Conservation (phyloP, 1,284 basidiomycete genomes). For the Marasmius fiardii region DNA sequence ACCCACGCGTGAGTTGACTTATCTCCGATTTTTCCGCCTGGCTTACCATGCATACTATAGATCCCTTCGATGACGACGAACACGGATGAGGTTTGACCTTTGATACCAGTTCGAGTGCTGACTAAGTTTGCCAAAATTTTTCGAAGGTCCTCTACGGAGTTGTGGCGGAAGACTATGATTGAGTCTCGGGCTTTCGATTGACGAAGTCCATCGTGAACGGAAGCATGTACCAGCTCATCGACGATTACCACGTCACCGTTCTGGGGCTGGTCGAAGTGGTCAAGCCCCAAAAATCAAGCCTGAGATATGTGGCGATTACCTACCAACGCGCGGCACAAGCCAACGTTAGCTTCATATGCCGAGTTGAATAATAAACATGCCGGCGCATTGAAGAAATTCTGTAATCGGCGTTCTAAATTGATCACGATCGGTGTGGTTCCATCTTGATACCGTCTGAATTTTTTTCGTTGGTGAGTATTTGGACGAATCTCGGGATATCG, state of each 20-base stretch:
- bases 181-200: neutral
- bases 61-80: neutral
- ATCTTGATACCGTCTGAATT: neutral
- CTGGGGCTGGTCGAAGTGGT: neutral
- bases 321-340: neutral
- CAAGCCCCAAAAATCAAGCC: neutral
- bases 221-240: neutral
- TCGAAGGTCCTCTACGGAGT: neutral
- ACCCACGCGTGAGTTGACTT: neutral
- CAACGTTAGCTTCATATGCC: neutral
- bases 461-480: neutral
- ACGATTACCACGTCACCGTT: neutral
- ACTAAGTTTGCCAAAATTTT: neutral
- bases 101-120: neutral
- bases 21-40: neutral
- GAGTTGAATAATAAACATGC: neutral
- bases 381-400: neutral
- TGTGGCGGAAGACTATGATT: neutral
- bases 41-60: neutral
- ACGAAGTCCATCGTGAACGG: neutral
- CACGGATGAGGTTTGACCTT: neutral
- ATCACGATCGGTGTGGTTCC: neutral
- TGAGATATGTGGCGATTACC: neutral
- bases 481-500: neutral
- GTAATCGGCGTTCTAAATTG: neutral